Evolutionary conservation across 148 eudicot species (phyloP).

Genomic region (Nyssa sinensis): DNA sequence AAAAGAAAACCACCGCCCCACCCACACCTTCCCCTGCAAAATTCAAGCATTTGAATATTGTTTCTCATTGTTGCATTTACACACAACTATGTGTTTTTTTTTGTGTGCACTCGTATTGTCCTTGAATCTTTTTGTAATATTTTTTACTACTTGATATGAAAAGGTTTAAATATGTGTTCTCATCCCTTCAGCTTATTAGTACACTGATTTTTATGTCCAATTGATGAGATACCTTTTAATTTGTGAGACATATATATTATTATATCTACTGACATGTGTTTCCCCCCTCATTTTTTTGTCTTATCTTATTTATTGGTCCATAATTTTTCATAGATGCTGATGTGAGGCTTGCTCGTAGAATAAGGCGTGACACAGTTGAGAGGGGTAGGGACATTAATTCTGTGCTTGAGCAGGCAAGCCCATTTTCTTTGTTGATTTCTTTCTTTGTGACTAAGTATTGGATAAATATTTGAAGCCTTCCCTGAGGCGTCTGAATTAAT

Average conservation of each 20-base stretch:
- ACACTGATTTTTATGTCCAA: background rate
- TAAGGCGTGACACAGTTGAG: conserved; percentile 93
- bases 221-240: background rate
- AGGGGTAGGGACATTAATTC: conserved; percentile 96
- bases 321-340: conserved; percentile 68
- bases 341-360: conserved; percentile 97
- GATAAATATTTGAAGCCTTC: background rate
- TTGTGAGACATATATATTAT: background rate
- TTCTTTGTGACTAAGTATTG: background rate
- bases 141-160: background rate
- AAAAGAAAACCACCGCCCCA: no score
- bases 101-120: no score
- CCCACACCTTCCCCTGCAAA: no score
- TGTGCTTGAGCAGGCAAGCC: conserved; percentile 94
- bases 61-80: no score
- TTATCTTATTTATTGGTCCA: conserved; percentile 1
- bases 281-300: background rate
- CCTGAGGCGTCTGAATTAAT: background rate
- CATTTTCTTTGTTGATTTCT: conserved; percentile 7
- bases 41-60: no score
- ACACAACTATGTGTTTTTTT: no score
- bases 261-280: background rate
- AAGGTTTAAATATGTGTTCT: background rate
- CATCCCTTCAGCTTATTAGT: background rate
- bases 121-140: no score